Evolutionary conservation across 495 filamentous ascomycete genomes (phyloP), one percentile per base, ranked within the genome.

Genomic region (Chaetomium tenue): DNA sequence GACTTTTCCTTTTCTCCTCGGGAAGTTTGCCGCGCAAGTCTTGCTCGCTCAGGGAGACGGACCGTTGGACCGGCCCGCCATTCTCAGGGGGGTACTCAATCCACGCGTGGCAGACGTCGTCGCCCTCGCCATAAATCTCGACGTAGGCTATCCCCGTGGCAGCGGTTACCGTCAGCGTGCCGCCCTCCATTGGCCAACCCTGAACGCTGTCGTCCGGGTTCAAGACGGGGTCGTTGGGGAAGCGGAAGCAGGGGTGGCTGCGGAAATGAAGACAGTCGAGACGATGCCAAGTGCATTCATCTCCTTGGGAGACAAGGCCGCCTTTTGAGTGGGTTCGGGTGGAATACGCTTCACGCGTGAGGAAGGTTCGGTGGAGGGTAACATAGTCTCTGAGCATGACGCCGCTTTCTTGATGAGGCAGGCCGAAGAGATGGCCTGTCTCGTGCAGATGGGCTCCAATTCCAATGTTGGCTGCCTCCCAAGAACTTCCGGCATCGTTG

Each of bases 361-460:
- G 77, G 70, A 96, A 97, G 0, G 89, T 87, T n/a, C 92, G 87
- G 72, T 92, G 93, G 2, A 97, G 75, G 9, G 80, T 86, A 20
- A 90, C 85, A 73, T 93, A 97, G 70, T 95, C 93, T 58, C 90
- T 83, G 18, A 89, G 79, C 93, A 97, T 97, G 63, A 97, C 82
- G 9, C 93, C 93, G 44, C 79, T 89, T 63, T 92, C 91, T 70
- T 90, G 91, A 72, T 94, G 91, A 9, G 93, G 91, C 66, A 89
- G 92, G 50, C 93, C 92, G 66, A 97, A 87, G 22, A 93, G 74
- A 75, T 95, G 93, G 3, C 93, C 93, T 0, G 86, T 86, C 75
- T 96, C 92, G 71, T 95, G 93, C 15, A 97, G 76, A 77, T 96
- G 92, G 28, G 92, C 92, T 11, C 93, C 92, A 67, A 97, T 95